phyloP scores from a whole-genome alignment of 345 rosid species.

The Streptanthus diversifolius region DNA sequence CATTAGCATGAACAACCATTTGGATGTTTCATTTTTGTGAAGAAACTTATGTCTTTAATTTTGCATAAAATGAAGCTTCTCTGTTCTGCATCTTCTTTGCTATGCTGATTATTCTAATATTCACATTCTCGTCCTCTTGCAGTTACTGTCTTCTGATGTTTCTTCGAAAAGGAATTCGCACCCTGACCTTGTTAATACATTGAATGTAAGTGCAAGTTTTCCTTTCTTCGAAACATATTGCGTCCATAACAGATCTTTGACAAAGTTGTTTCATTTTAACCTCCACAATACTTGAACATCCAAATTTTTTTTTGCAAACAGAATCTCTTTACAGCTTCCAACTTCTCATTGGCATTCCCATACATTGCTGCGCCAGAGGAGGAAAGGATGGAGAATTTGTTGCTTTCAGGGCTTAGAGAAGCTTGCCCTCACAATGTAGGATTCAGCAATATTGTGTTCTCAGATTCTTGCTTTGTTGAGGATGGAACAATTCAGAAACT shows the following conservation, averaged over 20 bases:
- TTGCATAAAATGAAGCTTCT: background rate
- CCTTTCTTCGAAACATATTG: background rate
- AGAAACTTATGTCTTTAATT: background rate
- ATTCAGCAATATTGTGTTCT: constrained; percentile 54
- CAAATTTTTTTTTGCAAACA: constrained; percentile 36
- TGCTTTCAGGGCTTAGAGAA: constrained; percentile 65
- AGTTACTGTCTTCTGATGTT: constrained; percentile 76
- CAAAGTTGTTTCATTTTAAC: background rate
- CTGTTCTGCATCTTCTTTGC: background rate
- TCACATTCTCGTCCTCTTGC: constrained; percentile 15
- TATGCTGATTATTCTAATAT: background rate
- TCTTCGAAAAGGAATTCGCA: constrained; percentile 49
- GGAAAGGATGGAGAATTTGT: constrained; percentile 64
- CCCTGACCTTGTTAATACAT: constrained; percentile 57
- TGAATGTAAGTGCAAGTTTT: constrained; percentile 50
- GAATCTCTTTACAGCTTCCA: constrained; percentile 61
- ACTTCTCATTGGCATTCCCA: constrained; percentile 92
- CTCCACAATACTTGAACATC: background rate
- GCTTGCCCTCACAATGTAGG: constrained; percentile 55
- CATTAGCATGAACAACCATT: background rate
- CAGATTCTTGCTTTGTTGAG: constrained; percentile 65
- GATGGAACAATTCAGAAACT: constrained; percentile 62
- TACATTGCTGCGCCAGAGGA: constrained; percentile 68
- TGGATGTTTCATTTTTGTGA: constrained; percentile 4
- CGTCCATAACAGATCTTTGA: background rate